These are phyloP conservation scores for Myriosclerotinia curreyana DNA, from an alignment of 2,329 filamentous ascomycete species.

Conservation along the genomic window DNA sequence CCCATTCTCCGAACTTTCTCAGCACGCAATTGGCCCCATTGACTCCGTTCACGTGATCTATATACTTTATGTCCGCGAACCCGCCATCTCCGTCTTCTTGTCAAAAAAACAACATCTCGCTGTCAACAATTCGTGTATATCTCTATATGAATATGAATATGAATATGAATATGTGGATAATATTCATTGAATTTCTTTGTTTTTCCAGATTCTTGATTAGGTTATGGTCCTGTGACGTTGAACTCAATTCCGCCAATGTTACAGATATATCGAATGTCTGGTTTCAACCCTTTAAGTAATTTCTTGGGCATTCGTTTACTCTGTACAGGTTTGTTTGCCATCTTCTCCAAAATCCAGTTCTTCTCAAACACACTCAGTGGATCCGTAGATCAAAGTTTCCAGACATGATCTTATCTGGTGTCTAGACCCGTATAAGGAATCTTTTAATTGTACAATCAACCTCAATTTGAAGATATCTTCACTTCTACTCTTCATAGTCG, in stretches of 20 bases:
- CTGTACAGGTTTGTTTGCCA: background rate
- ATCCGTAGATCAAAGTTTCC: slow-evolving; percentile 1
- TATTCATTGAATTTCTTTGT: too few species aligned
- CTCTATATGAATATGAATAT: too few species aligned
- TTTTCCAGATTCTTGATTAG: too few species aligned
- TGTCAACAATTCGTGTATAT: background rate
- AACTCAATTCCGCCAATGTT: background rate
- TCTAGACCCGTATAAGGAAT: too few species aligned
- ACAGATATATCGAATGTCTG: background rate
- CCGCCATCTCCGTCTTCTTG: background rate
- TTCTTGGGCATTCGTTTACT: background rate
- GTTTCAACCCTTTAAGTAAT: background rate
- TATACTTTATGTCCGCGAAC: background rate
- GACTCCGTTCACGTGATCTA: background rate
- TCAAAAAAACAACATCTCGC: background rate
- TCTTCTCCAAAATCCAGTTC: background rate
- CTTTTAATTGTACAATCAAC: background rate
- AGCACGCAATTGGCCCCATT: background rate
- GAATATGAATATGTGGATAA: too few species aligned
- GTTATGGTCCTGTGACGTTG: too few species aligned
- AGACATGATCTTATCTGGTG: too few species aligned
- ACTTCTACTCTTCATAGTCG: background rate
- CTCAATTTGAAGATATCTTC: background rate
- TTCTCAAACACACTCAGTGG: slow-evolving; percentile 6
- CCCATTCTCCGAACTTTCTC: background rate